A percentile compares a stretch with the other conserved stretches of the same genome.
These are phyloP conservation scores for Sclerotinia subarctica DNA, from an alignment of 2,329 filamentous ascomycete genomes.

Conservation along the genomic window DNA sequence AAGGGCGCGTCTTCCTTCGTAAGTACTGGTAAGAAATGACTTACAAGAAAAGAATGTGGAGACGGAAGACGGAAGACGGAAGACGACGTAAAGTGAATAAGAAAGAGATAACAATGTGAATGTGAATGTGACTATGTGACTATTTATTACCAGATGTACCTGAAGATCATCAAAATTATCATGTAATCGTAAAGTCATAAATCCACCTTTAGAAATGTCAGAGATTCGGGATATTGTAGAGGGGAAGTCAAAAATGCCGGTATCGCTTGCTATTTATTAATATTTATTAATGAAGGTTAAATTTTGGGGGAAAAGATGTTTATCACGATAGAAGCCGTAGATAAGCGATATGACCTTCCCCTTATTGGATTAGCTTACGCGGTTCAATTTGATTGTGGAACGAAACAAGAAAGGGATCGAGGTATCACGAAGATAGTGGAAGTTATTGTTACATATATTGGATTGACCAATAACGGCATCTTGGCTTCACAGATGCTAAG, in stretches of 20 bases:
- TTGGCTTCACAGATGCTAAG: background rate
- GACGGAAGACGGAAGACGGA: background rate
- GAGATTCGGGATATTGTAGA: background rate
- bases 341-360: conserved; percentile 11
- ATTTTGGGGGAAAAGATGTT: background rate
- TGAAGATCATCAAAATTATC: background rate
- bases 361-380: background rate
- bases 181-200: background rate
- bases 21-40: background rate
- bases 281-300: background rate
- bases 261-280: conserved; percentile 5
- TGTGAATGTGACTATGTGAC: background rate
- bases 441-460: background rate
- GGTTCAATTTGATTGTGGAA: background rate
- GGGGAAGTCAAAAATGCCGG: background rate
- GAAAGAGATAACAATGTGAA: background rate
- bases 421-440: background rate
- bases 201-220: background rate
- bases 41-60: conserved; percentile 10
- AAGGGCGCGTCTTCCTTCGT: conserved; percentile 10
- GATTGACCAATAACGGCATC: background rate
- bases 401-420: background rate
- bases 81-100: background rate
- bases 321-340: conserved; percentile 16
- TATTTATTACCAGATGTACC: background rate